Evolutionary conservation across 2,329 filamentous ascomycete genomes (phyloP).

Genomic region (Arthrobotrys sinensis): DNA sequence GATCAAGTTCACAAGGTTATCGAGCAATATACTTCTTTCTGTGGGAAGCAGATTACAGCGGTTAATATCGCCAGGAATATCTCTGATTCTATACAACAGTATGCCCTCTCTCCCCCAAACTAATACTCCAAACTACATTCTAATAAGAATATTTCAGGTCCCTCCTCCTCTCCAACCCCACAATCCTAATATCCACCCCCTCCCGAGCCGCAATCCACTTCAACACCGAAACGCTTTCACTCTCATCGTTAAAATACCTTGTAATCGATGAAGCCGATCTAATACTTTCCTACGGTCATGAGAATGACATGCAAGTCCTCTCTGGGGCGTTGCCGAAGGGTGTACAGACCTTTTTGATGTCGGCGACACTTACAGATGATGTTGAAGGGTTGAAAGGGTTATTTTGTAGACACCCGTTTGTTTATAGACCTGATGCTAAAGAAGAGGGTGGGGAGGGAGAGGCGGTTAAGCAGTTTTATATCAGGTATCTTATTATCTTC

Average conservation of each 20-base stretch:
- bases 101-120: conserved; percentile 3
- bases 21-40: conserved; percentile 83
- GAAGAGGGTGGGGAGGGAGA: conserved; percentile 83
- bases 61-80: conserved; percentile 93
- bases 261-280: conserved; percentile 96
- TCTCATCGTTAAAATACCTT: conserved; percentile 79
- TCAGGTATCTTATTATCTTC: conserved; percentile 73
- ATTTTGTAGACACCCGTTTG: conserved; percentile 84
- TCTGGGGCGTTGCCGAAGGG: conserved; percentile 84
- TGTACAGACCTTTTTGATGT: conserved; percentile 93
- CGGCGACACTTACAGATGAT: conserved; percentile 89
- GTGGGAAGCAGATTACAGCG: conserved; percentile 83
- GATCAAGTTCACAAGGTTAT: conserved; percentile 88
- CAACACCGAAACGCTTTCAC: conserved; percentile 69
- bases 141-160: conserved; percentile 70
- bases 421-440: conserved; percentile 76
- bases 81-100: conserved; percentile 84
- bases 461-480: conserved; percentile 86
- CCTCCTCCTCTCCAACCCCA: conserved; percentile 85
- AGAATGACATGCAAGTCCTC: conserved; percentile 87
- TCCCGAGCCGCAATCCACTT: conserved; percentile 85
- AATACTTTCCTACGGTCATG: conserved; percentile 93
- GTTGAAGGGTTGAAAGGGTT: conserved; percentile 86
- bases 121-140: neutral
- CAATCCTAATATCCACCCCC: conserved; percentile 92